Percentiles rank a stretch among this genome's conserved stretches.
phyloP scores from a whole-genome alignment of 306 rosid genomes.

The Sechiopsis laciniata region DNA sequence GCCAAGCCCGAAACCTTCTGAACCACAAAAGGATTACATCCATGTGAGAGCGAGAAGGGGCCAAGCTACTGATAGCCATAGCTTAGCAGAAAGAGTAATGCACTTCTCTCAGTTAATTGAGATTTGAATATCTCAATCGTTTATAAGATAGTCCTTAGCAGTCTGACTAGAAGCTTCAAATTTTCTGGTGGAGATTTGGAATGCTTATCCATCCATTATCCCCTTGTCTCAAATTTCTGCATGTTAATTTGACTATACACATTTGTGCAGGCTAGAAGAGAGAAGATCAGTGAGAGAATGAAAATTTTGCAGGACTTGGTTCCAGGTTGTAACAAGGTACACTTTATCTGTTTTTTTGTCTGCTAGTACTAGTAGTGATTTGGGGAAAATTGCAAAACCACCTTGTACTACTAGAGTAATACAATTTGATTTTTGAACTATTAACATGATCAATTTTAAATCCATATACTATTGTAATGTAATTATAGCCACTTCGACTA shows the following conservation, averaged over 20 bases:
- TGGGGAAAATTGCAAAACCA: background rate
- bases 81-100: slow-evolving; percentile 86
- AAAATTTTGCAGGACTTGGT: slow-evolving; percentile 84
- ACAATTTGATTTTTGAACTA: background rate
- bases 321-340: slow-evolving; percentile 92
- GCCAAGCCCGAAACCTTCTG: slow-evolving; percentile 40
- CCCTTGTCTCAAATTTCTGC: background rate
- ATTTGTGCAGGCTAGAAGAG: slow-evolving; percentile 79
- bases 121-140: slow-evolving; percentile 3
- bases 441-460: background rate
- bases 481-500: background rate
- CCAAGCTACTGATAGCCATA: slow-evolving; percentile 99
- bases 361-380: background rate
- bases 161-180: background rate
- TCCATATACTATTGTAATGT: background rate
- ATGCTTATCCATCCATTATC: background rate
- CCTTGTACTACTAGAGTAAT: background rate
- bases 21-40: slow-evolving; percentile 76
- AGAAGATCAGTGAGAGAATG: slow-evolving; percentile 91
- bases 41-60: slow-evolving; percentile 97
- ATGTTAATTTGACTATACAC: slow-evolving; percentile 2
- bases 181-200: slow-evolving; percentile 15
- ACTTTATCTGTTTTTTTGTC: background rate
- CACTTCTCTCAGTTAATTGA: slow-evolving; percentile 2
- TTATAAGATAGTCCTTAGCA: slow-evolving; percentile 2